Evolutionary conservation across 2,329 filamentous ascomycete species (phyloP), one percentile per base, ranked within the genome.

Genomic region (Sporothrix brunneoviolacea): DNA sequence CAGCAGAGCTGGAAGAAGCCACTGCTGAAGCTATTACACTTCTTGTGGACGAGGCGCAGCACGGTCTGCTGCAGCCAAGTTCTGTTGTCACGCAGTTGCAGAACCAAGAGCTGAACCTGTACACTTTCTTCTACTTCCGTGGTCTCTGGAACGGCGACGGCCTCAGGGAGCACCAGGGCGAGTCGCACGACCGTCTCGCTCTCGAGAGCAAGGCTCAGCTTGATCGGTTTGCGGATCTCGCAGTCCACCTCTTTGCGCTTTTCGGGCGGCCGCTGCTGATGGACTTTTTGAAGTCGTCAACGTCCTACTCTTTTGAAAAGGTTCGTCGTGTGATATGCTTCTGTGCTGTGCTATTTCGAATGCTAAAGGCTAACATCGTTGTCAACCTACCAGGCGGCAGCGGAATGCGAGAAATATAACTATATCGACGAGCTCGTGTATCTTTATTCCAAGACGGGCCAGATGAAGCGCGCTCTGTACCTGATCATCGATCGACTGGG

Each of bases 391-490:
- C n/a, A n/a, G n/a, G n/a, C n/a, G n/a, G n/a, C n/a, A n/a, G n/a
- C n/a, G n/a, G n/a, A n/a, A n/a, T n/a, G 93, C 62, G 90, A 97
- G 66, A 71, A 75, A 13, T 78, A 80, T 57, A 82, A 85, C 58
- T 97, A 87, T 66, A 86, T 94, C 42, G 86, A 89, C 33, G 93
- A 98, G 64, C 79, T 97, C n/a, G 91, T 98, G 13, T 93, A 93
- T 62, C 79, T 98, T 2, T 86, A 97, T 60, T 94, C 90, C 54
- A 96, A 96, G 65, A 97, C 90, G 0, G 93, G 93, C 0, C 84
- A 96, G 65, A 93, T 89, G 59, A 95, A 96, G 66, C 83, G 87
- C 12, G 94, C 94, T 0, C 73, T 98, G 3, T 91, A 86, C 60
- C 79, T 98, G 46, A 97, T 98, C 62, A 94, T 97, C 55, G 89